Base-by-base conservation (phyloP, 176 grass and related monocot species). In the Carex pumila region DNA sequence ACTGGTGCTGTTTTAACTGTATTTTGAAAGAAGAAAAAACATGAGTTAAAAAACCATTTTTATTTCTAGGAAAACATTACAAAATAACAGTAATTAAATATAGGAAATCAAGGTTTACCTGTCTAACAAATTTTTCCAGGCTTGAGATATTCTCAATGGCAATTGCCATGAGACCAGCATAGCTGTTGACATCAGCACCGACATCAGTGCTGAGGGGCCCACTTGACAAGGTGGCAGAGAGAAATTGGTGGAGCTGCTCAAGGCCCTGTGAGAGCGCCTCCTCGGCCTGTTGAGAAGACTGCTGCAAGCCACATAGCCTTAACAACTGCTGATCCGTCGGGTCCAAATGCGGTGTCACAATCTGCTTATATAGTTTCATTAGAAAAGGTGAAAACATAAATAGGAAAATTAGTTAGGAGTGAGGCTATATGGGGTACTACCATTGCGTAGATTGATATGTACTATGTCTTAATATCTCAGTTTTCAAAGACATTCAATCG, bases 241-340 rank as follows among this genome's bases (percentile, higher is more conserved):
- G 83, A 17, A 82, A 92, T 69, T 85, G 90, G 81, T 92, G 91
- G 77, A 99, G 93, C 81, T 93, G 91, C 37, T 91, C 86, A 61
- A 95, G 62, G 15, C 96, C 96, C 89, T 89, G 91, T 34, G 81
- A 91, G 41, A 99, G 93, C 12, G 96, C 96, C 68, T 92, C 93
- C 88, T 99, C 96, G 9, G 93, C 91, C 83, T 95, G 96, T 59
- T 92, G 93, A 60, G 93, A 99, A 11, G 96, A 99, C 3, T 94
- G 96, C 84, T 94, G 91, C 59, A 99, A 85, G 65, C 19, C 70
- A 80, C 83, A 94, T 87, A 99, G 88, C 75, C 87, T 91, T 32
- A 95, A 43, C 81, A 95, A 14, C 85, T 99, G 96, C 83, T 92
- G 93, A 66, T 99, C 93, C 79, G 90, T 99, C 85, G 91, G 89